Evolutionary conservation across 495 filamentous ascomycete genomes (phyloP).

Genomic region (Hypomontagnella submonticulosa): DNA sequence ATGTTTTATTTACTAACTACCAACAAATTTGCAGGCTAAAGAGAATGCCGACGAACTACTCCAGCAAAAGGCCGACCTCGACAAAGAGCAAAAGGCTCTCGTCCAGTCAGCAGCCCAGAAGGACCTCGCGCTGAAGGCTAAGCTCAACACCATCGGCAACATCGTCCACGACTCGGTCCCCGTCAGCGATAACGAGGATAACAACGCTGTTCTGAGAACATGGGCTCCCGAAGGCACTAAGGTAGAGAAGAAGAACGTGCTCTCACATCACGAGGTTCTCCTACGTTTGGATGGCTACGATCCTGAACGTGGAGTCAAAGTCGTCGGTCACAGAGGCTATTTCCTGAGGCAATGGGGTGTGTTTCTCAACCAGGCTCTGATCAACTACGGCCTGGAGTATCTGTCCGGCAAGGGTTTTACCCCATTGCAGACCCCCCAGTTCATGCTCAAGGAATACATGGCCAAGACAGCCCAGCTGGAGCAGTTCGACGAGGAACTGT

Average conservation of each 20-base stretch:
- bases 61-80: conserved; percentile 76
- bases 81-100: conserved; percentile 81
- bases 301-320: conserved; percentile 90
- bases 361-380: conserved; percentile 90
- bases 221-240: conserved; percentile 81
- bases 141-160: conserved; percentile 89
- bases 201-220: conserved; percentile 78
- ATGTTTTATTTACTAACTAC: conserved; percentile 11
- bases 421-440: conserved; percentile 91
- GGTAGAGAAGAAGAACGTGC: conserved; percentile 73
- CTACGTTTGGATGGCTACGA: conserved; percentile 90
- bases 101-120: conserved; percentile 79
- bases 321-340: conserved; percentile 95
- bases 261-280: conserved; percentile 96
- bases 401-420: conserved; percentile 80
- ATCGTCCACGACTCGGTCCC: conserved; percentile 93
- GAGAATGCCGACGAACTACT: conserved; percentile 82
- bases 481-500: conserved; percentile 96
- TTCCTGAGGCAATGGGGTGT: conserved; percentile 90
- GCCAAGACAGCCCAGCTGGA: conserved; percentile 98
- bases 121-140: conserved; percentile 74
- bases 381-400: conserved; percentile 95
- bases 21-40: conserved; percentile 68
- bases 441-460: conserved; percentile 97
- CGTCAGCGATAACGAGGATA: conserved; percentile 90